Evolutionary conservation across 2,329 filamentous ascomycete species (phyloP), one percentile per base, ranked within the genome.

Genomic region (Lomentospora prolificans): DNA sequence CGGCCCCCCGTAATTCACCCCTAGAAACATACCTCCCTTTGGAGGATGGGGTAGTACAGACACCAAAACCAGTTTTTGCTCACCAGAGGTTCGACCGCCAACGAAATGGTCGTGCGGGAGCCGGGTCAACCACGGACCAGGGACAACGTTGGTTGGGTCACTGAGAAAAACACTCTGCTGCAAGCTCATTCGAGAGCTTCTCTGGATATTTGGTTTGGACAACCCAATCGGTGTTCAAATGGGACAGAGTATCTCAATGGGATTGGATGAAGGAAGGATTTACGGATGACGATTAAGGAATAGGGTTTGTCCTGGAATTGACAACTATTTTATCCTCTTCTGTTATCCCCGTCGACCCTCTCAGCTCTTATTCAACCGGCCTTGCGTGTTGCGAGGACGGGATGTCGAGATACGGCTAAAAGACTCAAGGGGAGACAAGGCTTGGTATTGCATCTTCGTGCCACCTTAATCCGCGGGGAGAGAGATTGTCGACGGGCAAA

Each of bases 371-470:
- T 53, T 53, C 33, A 31, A 53, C 51, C n/a, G 51, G 30, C 17
- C 51, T 39, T 27, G 12, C 33, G 52, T 22, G 44, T 48, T 48
- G 44, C 44, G 22, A 48, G 22, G 44, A 19, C 44, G 44, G 44
- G 44, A 48, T 27, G 44, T 25, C 44, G 22, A 22, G 44, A 48
- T 14, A 53, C 51, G 51, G 51, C 51, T 53, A 53, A 53, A 53
- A 19, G n/a, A n/a, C 51, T 36, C 12, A 12, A 14, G 14, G 10
- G 24, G 36, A 24, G 36, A 46, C 52, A 46, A 54, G 52, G 52
- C 36, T 46, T 27, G 52, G 46, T 54, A 54, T 54, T 54, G 36
- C 6, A 44, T 33, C 52, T 44, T 54, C 36, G 52, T 46, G 24
- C 33, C 52, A 54, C 22, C 22, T 28, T 30, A 22, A 10, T 28